Conservation (phyloP, 768 basidiomycete species). For the Psilocybe sp. region DNA sequence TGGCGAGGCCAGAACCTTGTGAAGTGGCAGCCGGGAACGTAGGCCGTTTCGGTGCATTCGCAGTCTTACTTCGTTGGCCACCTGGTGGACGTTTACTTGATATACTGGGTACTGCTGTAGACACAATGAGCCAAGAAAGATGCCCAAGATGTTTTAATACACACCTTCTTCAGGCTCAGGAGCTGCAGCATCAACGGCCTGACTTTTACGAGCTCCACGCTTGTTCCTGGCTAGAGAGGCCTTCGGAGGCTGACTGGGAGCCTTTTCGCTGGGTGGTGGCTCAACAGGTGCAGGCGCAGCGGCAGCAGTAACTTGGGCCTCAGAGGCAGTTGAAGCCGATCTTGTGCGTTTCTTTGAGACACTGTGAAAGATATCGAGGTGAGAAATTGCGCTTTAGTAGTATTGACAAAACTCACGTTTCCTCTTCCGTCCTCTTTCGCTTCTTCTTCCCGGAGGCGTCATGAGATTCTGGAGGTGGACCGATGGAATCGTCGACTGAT, state of each 20-base stretch:
- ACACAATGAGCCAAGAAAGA: slow-evolving; percentile 7
- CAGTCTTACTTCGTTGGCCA: slow-evolving; percentile 37
- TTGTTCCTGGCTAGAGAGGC: slow-evolving; percentile 31
- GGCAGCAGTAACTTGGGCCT: slow-evolving; percentile 41
- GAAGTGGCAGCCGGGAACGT: slow-evolving; percentile 24
- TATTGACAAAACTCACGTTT: slow-evolving; percentile 44
- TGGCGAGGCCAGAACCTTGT: slow-evolving; percentile 19
- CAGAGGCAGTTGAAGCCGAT: slow-evolving; percentile 71
- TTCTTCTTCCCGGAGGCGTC: slow-evolving; percentile 60
- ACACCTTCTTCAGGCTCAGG: slow-evolving; percentile 66
- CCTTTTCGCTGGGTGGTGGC: slow-evolving; percentile 31
- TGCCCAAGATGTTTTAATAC: slow-evolving; percentile 3
- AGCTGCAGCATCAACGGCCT: slow-evolving; percentile 27
- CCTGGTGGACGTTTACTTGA: slow-evolving; percentile 34
- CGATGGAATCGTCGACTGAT: slow-evolving; percentile 32
- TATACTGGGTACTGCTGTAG: slow-evolving; percentile 14
- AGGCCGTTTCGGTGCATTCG: slow-evolving; percentile 37
- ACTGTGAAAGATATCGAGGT: slow-evolving; percentile 28
- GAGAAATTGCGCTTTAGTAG: not conserved
- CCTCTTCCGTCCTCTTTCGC: slow-evolving; percentile 75
- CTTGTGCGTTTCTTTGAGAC: slow-evolving; percentile 68
- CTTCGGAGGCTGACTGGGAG: slow-evolving; percentile 23
- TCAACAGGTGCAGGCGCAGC: slow-evolving; percentile 37
- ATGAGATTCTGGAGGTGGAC: slow-evolving; percentile 41
- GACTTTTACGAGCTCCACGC: slow-evolving; percentile 43